Percentiles rank a stretch among this genome's conserved stretches.
Evolutionary conservation across 768 basidiomycete genomes (phyloP).

Genomic region (Macrocybe gigantea): DNA sequence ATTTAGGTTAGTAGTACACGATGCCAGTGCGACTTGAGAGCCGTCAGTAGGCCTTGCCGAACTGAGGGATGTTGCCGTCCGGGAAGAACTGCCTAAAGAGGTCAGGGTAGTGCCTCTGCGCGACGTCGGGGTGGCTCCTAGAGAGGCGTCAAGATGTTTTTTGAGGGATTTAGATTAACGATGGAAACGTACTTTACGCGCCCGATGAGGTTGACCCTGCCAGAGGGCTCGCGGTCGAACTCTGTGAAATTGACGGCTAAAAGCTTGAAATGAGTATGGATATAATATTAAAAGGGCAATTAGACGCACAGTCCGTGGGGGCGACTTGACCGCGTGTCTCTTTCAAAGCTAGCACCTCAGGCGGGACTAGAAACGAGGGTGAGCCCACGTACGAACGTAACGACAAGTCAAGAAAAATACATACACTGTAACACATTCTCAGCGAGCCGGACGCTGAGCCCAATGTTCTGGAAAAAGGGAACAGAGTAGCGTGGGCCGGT

Average conservation of each 20-base stretch:
- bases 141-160: background rate
- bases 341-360: conserved; percentile 56
- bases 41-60: conserved; percentile 24
- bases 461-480: conserved; percentile 83
- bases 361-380: conserved; percentile 41
- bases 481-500: conserved; percentile 69
- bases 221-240: conserved; percentile 64
- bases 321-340: conserved; percentile 47
- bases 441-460: conserved; percentile 45
- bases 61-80: too few relatives aligned
- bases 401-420: background rate
- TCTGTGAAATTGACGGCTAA: conserved; percentile 79
- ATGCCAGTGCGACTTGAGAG: too few relatives aligned
- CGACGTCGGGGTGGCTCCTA: conserved; percentile 86
- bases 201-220: conserved; percentile 69
- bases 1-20: background rate
- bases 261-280: background rate
- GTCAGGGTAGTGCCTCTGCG: conserved; percentile 67
- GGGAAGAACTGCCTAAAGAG: conserved; percentile 66
- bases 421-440: conserved; percentile 36
- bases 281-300: background rate
- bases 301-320: conserved; percentile 56
- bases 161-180: too few relatives aligned
- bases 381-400: conserved; percentile 1
- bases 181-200: conserved; percentile 59